A percentile compares a stretch with the other conserved stretches of the same genome.
phyloP scores from a whole-genome alignment of 805 yeast genomes.

The Yamadazyma insecticola region DNA sequence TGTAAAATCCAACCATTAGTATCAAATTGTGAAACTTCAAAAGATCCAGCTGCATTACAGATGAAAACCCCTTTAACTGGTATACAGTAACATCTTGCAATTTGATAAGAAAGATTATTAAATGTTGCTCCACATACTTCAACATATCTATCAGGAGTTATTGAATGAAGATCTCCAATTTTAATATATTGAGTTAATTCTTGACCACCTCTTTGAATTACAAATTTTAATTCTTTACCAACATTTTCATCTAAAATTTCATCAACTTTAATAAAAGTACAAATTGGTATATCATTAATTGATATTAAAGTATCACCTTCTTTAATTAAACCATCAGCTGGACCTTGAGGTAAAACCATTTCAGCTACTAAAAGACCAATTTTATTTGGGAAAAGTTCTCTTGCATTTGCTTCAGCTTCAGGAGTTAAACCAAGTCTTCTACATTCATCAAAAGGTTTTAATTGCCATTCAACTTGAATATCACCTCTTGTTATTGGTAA shows the following conservation, averaged over 20 bases:
- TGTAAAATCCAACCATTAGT: slow-evolving; percentile 78
- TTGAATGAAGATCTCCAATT: slow-evolving; percentile 73
- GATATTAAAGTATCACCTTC: slow-evolving; percentile 86
- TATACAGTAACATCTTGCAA: slow-evolving; percentile 79
- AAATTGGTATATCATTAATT: slow-evolving; percentile 58
- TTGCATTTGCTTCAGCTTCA: slow-evolving; percentile 66
- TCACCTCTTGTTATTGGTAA: slow-evolving; percentile 79
- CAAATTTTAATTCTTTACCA: slow-evolving; percentile 51
- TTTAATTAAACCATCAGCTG: slow-evolving; percentile 64
- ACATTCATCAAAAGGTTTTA: slow-evolving; percentile 89
- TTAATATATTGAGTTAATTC: slow-evolving; percentile 44
- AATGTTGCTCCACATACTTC: slow-evolving; percentile 85
- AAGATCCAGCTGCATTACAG: slow-evolving; percentile 74
- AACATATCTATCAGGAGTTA: slow-evolving; percentile 78
- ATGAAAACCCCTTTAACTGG: slow-evolving; percentile 84
- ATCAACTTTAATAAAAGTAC: slow-evolving; percentile 76
- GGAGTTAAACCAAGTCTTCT: slow-evolving; percentile 76
- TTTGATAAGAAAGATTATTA: slow-evolving; percentile 80
- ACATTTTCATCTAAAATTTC: slow-evolving; percentile 72
- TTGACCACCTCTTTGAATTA: slow-evolving; percentile 72
- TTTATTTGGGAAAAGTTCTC: slow-evolving; percentile 63
- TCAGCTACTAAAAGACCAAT: slow-evolving; percentile 84
- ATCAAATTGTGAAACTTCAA: slow-evolving; percentile 55
- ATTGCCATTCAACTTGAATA: slow-evolving; percentile 83
- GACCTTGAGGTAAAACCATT: slow-evolving; percentile 78